phyloP scores from a whole-genome alignment of 768 basidiomycete species.

The Lentinula edodes region DNA sequence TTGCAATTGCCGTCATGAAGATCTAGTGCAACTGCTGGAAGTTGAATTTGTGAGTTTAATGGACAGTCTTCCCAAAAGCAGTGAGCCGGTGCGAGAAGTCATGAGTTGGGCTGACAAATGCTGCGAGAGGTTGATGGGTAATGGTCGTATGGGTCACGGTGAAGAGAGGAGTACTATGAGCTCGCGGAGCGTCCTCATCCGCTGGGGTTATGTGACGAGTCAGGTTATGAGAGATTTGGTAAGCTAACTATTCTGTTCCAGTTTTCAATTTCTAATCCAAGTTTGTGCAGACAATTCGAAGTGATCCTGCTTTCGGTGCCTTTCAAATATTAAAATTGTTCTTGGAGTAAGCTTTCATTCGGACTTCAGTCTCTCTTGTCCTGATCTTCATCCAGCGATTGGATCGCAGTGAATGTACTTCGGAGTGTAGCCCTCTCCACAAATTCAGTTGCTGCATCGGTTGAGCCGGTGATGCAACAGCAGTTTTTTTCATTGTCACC shows the following conservation, averaged over 20 bases:
- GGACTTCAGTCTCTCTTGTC: not conserved
- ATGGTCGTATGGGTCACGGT: constrained; percentile 46
- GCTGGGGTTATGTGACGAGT: constrained; percentile 91
- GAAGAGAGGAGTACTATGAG: constrained; percentile 79
- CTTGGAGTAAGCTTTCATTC: constrained; percentile 60
- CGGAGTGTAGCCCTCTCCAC: constrained; percentile 84
- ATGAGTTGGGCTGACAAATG: constrained; percentile 93
- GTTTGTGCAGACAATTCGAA: constrained; percentile 69
- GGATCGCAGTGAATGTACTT: constrained; percentile 88
- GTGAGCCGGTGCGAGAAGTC: constrained; percentile 78
- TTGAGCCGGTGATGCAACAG: constrained; percentile 89
- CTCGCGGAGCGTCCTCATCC: constrained; percentile 80
- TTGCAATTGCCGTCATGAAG: constrained; percentile 89
- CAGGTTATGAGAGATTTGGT: constrained; percentile 91
- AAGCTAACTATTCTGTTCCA: constrained; percentile 22
- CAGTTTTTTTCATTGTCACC: constrained; percentile 83
- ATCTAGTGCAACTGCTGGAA: constrained; percentile 78
- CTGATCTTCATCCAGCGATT: constrained; percentile 52
- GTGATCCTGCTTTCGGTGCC: constrained; percentile 88
- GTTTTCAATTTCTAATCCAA: not conserved
- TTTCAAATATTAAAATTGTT: constrained; percentile 91
- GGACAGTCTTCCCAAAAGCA: constrained; percentile 65
- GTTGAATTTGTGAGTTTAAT: constrained; percentile 78
- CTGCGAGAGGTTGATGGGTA: constrained; percentile 77
- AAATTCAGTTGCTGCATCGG: constrained; percentile 87